Percentiles rank a stretch among this genome's conserved stretches.
phyloP scores from a whole-genome alignment of 768 basidiomycete species.

The Leccinum incarnatum region DNA sequence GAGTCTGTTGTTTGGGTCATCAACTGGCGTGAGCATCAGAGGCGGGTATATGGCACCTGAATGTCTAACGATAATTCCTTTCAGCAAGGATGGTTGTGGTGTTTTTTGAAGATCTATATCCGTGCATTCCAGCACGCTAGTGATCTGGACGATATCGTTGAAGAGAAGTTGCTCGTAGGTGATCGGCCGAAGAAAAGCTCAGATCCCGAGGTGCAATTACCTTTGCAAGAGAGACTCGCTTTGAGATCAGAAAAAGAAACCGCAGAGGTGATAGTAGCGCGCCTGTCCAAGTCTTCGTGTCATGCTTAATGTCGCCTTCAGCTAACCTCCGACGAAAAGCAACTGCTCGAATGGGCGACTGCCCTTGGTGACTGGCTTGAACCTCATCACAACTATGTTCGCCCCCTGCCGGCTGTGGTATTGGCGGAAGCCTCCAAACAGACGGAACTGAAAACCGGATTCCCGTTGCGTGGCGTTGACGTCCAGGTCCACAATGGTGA shows the following conservation, averaged over 20 bases:
- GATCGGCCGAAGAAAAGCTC: slow-evolving; percentile 70
- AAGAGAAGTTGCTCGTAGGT: slow-evolving; percentile 78
- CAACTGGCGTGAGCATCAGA: slow-evolving; percentile 53
- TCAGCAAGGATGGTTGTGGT: slow-evolving; percentile 69
- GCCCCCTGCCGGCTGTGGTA: slow-evolving; percentile 67
- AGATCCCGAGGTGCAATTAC: slow-evolving; percentile 46
- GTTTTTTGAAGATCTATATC: slow-evolving; percentile 76
- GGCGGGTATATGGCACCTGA: background rate
- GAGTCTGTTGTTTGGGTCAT: slow-evolving; percentile 61
- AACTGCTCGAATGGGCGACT: slow-evolving; percentile 56
- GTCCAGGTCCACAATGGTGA: slow-evolving; percentile 33
- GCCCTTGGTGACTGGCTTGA: slow-evolving; percentile 73
- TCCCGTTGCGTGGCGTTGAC: slow-evolving; percentile 64
- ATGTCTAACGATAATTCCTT: background rate
- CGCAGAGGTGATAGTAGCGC: slow-evolving; percentile 43
- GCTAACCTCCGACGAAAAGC: slow-evolving; percentile 65
- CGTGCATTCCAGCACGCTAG: slow-evolving; percentile 74
- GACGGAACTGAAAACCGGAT: slow-evolving; percentile 66
- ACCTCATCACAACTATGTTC: slow-evolving; percentile 69
- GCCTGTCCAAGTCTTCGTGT: background rate
- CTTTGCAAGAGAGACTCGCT: slow-evolving; percentile 58
- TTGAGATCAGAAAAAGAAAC: slow-evolving; percentile 49
- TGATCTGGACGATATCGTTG: slow-evolving; percentile 75
- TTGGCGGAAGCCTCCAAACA: slow-evolving; percentile 74
- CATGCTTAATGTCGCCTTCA: slow-evolving; percentile 27